Evolutionary conservation across 495 filamentous ascomycete genomes (phyloP), one percentile per base, ranked within the genome.

Genomic region (Cetradonia linearis): DNA sequence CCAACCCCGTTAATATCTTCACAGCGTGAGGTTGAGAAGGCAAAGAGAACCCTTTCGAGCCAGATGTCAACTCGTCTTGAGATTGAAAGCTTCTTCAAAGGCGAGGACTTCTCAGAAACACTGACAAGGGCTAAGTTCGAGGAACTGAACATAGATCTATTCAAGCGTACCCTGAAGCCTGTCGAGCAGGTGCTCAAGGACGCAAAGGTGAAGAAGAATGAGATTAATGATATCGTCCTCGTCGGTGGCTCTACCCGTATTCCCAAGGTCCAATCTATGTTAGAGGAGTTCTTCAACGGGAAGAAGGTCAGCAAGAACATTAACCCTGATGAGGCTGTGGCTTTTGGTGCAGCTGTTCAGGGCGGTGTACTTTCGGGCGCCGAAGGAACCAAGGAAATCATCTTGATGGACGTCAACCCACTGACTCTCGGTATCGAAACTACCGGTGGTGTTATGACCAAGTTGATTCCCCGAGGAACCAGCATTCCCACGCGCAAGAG

Each of bases 251-350:
- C 88, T 64, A 92, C 88, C 67, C 91, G 92, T 88, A 97, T 97
- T 61, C 92, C 92, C 67, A 97, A 96, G 31, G 89, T 97, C 65
- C 86, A 91, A 76, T 74, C 84, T 66, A 87, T 97, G 68, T 85
- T 97, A 60, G 89, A 96, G 81, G 93, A 97, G 76, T 97, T 81
- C 82, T 97, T 97, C 73, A 54, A 54, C 18, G 87, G 89, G 75
- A 97, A 95, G 86, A 86, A 91, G 75, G 89, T 91, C 67, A 89
- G 85, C 84, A 96, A 97, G 87, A 88, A 88, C 79, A 94, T 97
- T 70, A 97, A 97, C 80, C 92, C 92, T 64, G 92, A 97, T 76
- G 91, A 97, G 76, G 92, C 92, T 76, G 92, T 96, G 66, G 92
- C 92, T 71, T 96, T 91, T 74, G 92, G 92, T 75, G 92, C 92